phyloP scores from a whole-genome alignment of 2,329 filamentous ascomycete species.

The Hirsutella rhossiliensis region DNA sequence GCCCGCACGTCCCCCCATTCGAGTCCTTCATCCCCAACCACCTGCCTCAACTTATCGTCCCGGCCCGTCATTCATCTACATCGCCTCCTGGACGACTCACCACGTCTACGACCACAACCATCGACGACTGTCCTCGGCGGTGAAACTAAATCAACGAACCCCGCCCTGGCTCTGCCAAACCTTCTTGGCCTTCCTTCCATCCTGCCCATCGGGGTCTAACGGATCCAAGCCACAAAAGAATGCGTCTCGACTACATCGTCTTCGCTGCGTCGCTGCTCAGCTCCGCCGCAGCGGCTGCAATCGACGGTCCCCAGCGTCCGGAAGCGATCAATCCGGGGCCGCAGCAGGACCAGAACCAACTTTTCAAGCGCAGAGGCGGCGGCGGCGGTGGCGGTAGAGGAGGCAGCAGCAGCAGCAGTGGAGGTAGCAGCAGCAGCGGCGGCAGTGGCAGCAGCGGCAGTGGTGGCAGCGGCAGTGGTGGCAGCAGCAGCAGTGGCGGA shows the following conservation, averaged over 20 bases:
- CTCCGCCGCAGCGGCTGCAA: conserved; percentile 2
- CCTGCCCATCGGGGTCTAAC: no score
- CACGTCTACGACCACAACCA: no score
- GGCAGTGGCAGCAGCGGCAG: conserved; percentile 6
- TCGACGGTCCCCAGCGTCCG: conserved; percentile 9
- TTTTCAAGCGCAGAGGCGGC: conserved; percentile 50
- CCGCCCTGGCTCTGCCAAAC: no score
- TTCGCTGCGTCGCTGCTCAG: conserved; percentile 1
- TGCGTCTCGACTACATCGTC: not conserved
- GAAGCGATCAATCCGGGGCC: conserved; percentile 11
- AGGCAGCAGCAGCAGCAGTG: conserved; percentile 3
- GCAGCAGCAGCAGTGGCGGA: conserved; percentile 4
- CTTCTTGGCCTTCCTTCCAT: no score
- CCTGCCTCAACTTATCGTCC: no score
- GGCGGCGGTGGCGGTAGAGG: conserved; percentile 40
- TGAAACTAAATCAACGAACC: no score
- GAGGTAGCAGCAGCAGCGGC: conserved; percentile 11
- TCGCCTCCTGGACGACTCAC: no score
- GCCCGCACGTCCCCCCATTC: no score
- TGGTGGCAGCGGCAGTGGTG: no score
- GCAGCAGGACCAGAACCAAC: conserved; percentile 24
- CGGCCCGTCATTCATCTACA: no score
- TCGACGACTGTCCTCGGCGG: no score
- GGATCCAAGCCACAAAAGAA: not conserved
- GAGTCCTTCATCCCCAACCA: no score